Evolutionary conservation across 2,329 filamentous ascomycete species (phyloP), one percentile per base, ranked within the genome.

Genomic region (Talaromyces marneffei): DNA sequence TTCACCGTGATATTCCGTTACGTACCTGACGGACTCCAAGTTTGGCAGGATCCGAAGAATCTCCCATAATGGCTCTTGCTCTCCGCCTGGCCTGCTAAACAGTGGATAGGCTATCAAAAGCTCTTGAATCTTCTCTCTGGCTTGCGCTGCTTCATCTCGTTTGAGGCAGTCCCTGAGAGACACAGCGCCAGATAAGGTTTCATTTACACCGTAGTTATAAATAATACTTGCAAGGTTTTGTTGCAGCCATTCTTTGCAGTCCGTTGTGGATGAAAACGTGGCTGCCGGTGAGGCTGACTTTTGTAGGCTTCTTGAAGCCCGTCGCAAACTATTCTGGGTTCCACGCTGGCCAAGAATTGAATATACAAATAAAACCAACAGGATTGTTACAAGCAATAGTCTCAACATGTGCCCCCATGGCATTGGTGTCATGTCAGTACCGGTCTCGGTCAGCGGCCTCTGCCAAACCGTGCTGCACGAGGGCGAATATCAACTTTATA

Each of bases 101-200:
- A 35, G 27, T 54, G 50, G 50, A 54, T 37, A 37, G 16, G 50
- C 50, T 20, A 54, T 37, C 25, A 35, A 14, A 54, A 37, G 18
- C 29, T 54, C 50, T 54, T 54, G 50, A 31, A 54, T 54, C 16
- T 54, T 35, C 50, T 54, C 29, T 35, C 50, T 54, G n/a, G 50
- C 50, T 54, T 54, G 50, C n/a, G 50, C 12, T 37, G 50, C 50
- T 54, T 54, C 50, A 5, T 54, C 50, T 54, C 50, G 50, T 35
- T 33, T 16, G 27, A 54, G 50, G 16, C 50, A 54, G 29, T 54
- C 50, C 29, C 50, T 54, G 33, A 54, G 50, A 35, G 50, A 27
- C 2, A 16, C 50, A 37, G 29, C 50, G 50, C 29, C 50, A 20
- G 50, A 35, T 18, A 54, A 54, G 18, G 37, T 39, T 3, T 39